These are phyloP conservation scores for Paulownia fortunei DNA, from an alignment of 257 asterid species.

Conservation along the genomic window DNA sequence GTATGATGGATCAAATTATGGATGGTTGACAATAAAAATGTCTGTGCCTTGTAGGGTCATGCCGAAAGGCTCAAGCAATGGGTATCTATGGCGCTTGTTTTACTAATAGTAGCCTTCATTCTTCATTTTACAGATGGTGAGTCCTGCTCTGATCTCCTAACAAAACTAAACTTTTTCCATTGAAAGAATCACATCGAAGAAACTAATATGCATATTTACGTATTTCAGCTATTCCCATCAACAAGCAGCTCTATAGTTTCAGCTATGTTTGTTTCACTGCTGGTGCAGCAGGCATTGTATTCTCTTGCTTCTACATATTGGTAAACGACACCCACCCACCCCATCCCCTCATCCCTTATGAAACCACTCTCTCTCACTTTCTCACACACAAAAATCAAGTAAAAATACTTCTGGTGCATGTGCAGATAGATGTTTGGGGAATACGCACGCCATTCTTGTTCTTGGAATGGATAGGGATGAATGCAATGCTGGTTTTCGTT, in stretches of 20 bases:
- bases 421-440: conserved; percentile 66
- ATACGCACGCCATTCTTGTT: conserved; percentile 70
- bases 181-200: too few relatives aligned
- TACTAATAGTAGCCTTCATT: conserved; percentile 56
- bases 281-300: conserved; percentile 88
- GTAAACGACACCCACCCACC: too few relatives aligned
- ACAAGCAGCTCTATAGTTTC: conserved; percentile 91
- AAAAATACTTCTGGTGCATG: too few relatives aligned
- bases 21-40: not conserved
- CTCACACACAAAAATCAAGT: too few relatives aligned
- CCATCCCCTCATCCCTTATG: too few relatives aligned
- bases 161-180: too few relatives aligned
- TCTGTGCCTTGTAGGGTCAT: conserved; percentile 58
- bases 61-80: conserved; percentile 85
- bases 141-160: conserved; percentile 12
- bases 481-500: conserved; percentile 91
- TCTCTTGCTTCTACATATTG: conserved; percentile 74
- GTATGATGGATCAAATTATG: not conserved
- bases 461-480: conserved; percentile 96
- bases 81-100: conserved; percentile 71
- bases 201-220: not conserved
- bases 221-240: conserved; percentile 77
- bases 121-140: conserved; percentile 89
- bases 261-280: conserved; percentile 91
- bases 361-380: too few relatives aligned